A percentile compares a stretch with the other conserved stretches of the same genome.
Conservation (phyloP, 352 stramenopile species). For the Phytopythium boreale region DNA sequence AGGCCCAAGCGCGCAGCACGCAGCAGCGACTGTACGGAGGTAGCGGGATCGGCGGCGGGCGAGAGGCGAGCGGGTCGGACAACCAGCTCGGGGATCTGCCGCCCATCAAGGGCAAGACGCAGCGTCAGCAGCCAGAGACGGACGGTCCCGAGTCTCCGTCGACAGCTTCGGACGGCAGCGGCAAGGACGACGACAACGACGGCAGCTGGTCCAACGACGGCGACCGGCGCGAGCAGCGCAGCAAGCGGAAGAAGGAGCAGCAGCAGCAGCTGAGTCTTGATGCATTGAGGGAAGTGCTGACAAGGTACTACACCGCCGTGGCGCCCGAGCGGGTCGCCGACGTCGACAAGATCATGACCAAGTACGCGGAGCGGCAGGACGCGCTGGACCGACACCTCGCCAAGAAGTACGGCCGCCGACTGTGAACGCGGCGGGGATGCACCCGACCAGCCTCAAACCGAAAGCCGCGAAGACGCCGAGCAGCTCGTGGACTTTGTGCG, state of each 20-base stretch:
- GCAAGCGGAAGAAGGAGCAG: constrained; percentile 11
- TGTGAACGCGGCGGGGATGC: background rate
- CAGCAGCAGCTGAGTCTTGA: constrained; percentile 21
- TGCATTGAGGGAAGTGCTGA: constrained; percentile 39
- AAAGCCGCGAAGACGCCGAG: constrained; percentile 28
- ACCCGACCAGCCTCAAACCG: constrained; percentile 9
- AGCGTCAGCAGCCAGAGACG: constrained; percentile 10
- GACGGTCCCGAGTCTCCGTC: constrained; percentile 1
- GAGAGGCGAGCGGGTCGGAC: constrained; percentile 21
- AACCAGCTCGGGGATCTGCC: constrained; percentile 18
- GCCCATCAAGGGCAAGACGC: constrained; percentile 5
- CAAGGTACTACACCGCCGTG: constrained; percentile 53
- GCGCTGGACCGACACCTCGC: constrained; percentile 58
- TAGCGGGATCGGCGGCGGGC: background rate
- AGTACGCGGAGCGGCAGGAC: constrained; percentile 63
- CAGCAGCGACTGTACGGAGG: constrained; percentile 64
- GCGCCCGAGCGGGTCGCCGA: constrained; percentile 54
- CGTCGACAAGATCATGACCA: constrained; percentile 70
- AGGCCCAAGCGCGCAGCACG: constrained; percentile 52
- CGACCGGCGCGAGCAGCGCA: background rate
- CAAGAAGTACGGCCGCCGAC: constrained; percentile 51
- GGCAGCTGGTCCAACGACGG: background rate
- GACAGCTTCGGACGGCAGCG: background rate
- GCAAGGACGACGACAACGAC: background rate
- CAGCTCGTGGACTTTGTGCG: constrained; percentile 60